Evolutionary conservation across 495 filamentous ascomycete species (phyloP).

Genomic region (Podospora anserina): DNA sequence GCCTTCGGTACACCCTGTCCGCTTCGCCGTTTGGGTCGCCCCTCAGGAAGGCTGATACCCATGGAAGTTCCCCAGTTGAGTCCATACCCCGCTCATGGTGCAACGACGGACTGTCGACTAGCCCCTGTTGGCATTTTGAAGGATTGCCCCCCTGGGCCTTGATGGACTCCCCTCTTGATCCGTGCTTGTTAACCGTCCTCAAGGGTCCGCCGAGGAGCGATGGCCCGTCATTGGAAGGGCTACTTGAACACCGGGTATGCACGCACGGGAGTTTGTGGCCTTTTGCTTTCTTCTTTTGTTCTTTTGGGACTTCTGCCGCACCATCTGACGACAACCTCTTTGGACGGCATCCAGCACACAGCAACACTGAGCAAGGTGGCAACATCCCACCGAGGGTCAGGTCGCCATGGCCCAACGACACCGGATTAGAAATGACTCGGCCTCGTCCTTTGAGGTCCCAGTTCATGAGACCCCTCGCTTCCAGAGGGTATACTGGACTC

Average conservation of each 20-base stretch:
- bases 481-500: slow-evolving; percentile 57
- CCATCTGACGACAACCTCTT: neutral
- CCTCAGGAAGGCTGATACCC: slow-evolving; percentile 6
- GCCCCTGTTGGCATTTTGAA: neutral
- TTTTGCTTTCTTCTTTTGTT: slow-evolving; percentile 5
- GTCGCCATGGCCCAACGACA: slow-evolving; percentile 11
- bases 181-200: neutral
- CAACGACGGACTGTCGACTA: neutral
- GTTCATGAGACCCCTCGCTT: slow-evolving; percentile 51
- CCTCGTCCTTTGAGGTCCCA: slow-evolving; percentile 33
- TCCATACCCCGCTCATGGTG: slow-evolving; percentile 4
- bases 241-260: neutral
- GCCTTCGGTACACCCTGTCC: slow-evolving; percentile 13
- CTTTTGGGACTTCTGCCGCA: slow-evolving; percentile 8
- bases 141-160: neutral
- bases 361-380: slow-evolving; percentile 11
- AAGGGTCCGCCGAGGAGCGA: neutral
- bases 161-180: slow-evolving; percentile 2
- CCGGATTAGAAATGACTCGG: slow-evolving; percentile 14
- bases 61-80: slow-evolving; percentile 15
- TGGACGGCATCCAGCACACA: neutral
- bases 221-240: neutral
- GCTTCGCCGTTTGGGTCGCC: slow-evolving; percentile 16
- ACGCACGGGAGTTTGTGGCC: slow-evolving; percentile 4
- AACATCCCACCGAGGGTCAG: neutral